Evolutionary conservation across 345 rosid genomes (phyloP), one percentile per base, ranked within the genome.

Genomic region (Gynandropsis gynandra): DNA sequence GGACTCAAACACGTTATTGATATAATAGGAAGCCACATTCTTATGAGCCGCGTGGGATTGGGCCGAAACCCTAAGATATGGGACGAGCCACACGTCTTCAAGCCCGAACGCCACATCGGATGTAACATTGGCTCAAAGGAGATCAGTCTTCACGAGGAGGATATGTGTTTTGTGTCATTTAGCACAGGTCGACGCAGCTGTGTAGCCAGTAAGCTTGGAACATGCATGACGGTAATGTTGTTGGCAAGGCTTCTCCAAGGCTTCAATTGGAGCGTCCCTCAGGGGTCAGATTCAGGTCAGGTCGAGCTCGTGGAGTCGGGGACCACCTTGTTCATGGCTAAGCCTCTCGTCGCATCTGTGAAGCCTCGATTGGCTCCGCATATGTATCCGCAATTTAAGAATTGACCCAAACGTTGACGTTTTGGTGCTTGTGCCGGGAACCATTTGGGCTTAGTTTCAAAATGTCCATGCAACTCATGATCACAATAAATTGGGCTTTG

Each of bases 21-120:
- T 24, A 24, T 24, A 24, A 24, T 5, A 24, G 2, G 68, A 1
- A 66, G 72, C 18, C 68, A 67, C 11, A 16, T 51, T 9, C 51
- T 47, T 7, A 6, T 47, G 34, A 47, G 51, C 51, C 51, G 51
- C 3, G 6, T 47, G n/a, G 51, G 35, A 7, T 15, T 47, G 3
- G 51, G 51, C 5, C 51, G 34, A 15, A 44, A 44, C 49, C 49
- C 49, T 44, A 44, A n/a, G n/a, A n/a, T n/a, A n/a, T n/a, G n/a
- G n/a, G 16, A n/a, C 10, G 4, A 42, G 5, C 47, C 47, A 15
- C 7, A 6, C 24, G 19, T 9, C 5, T 44, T 44, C 51, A 20
- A 20, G 6, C 51, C 51, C 1, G 51, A 47, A 8, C 33, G 51
- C 6, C 51, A 47, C 35, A 5, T 47, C 15, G 46, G 56, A 5